Evolutionary conservation across 805 yeast species (phyloP), one percentile per base, ranked within the genome.

Genomic region (Starmerella apis): DNA sequence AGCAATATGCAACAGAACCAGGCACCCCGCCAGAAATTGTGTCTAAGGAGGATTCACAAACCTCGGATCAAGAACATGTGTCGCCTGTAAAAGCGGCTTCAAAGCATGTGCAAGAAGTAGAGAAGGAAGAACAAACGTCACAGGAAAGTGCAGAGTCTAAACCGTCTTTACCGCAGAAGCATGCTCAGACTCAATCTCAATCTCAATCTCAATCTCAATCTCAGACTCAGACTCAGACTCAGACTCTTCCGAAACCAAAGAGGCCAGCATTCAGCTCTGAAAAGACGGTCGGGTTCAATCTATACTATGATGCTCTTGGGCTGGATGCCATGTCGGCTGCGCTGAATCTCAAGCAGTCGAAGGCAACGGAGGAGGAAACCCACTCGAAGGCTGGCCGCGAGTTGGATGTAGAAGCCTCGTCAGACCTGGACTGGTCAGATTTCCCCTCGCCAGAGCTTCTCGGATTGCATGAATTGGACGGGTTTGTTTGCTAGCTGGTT

Each of bases 381-480:
- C 35, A 52, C 22, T 4, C 4, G 20, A 14, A 36, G 53, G 31
- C 31, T 47, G 27, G 51, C 50, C 39, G 54, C n/a, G 48, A 8
- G 25, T 38, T 16, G 58, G 56, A 22, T 10, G 18, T 5, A 2
- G 36, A 43, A 6, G 20, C 30, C 7, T 18, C 37, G 3, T 32
- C 13, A 30, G 46, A 43, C 11, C 46, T 43, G 3, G 46, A 41
- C 11, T 46, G 53, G 46, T 32, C 54, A 20, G 56, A 51, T 20
- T 47, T 55, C 23, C 50, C 41, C 2, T 50, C 60, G 2, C 67
- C 67, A 8, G 65, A 63, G 48, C 42, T 49, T 6, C 33, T 61
- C 7, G 49, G 52, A 1, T 53, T 61, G 27, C 63, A 56, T 35
- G 67, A 62, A 37, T 52, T 63, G 22, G 65, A 63, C 31, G 46